These are phyloP conservation scores for Metschnikowia arizonensis DNA, from an alignment of 805 yeast species.

Conservation along the genomic window DNA sequence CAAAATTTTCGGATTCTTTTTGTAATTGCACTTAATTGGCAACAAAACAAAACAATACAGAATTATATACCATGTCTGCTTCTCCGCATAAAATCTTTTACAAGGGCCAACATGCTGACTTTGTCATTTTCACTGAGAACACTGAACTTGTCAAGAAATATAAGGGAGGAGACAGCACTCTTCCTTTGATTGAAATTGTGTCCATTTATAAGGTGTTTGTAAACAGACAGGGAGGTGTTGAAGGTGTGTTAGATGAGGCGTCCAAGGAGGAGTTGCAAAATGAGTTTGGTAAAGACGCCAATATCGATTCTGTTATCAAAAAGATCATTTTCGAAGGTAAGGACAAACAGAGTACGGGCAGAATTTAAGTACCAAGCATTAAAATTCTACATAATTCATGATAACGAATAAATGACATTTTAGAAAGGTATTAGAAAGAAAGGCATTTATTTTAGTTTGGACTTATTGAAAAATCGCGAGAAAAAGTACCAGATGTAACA, in stretches of 20 bases:
- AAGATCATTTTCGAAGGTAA: slow-evolving; percentile 59
- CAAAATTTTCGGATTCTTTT: too few species aligned
- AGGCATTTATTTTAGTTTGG: too few species aligned
- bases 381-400: background rate
- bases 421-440: too few species aligned
- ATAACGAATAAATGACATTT: background rate
- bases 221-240: slow-evolving; percentile 61
- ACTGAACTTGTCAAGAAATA: slow-evolving; percentile 45
- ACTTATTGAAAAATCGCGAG: too few species aligned
- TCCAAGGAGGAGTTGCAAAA: slow-evolving; percentile 57
- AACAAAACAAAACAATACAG: background rate
- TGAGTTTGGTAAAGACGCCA: slow-evolving; percentile 59
- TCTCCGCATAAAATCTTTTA: slow-evolving; percentile 53
- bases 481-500: too few species aligned
- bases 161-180: slow-evolving; percentile 46
- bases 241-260: slow-evolving; percentile 70
- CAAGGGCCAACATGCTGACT: slow-evolving; percentile 63
- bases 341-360: slow-evolving; percentile 35
- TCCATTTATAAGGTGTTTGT: slow-evolving; percentile 63
- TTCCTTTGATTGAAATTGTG: slow-evolving; percentile 59
- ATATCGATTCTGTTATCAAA: slow-evolving; percentile 54
- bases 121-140: slow-evolving; percentile 61
- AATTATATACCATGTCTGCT: slow-evolving; percentile 12
- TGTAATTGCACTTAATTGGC: background rate
- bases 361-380: slow-evolving; percentile 1